phyloP scores from a whole-genome alignment of 352 stramenopile genomes.

The Phytophthora litchii region DNA sequence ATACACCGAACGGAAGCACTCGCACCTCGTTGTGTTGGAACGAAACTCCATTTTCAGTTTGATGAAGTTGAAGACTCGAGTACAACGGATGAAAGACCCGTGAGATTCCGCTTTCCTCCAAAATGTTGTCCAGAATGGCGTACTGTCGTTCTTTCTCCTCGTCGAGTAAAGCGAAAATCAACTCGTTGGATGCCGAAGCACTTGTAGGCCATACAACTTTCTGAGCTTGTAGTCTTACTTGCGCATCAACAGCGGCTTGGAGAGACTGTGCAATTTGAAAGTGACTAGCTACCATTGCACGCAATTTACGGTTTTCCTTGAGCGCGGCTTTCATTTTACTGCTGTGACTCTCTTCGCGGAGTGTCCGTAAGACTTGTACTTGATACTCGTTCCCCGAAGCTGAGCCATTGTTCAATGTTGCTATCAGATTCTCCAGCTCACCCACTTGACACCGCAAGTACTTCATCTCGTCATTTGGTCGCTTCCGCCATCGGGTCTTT shows the following conservation, averaged over 20 bases:
- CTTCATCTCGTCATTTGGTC: conserved; percentile 37
- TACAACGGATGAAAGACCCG: too few relatives aligned
- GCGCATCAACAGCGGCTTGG: conserved; percentile 19
- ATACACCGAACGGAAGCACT: too few relatives aligned
- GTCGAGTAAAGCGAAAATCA: neutral
- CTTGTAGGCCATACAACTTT: conserved; percentile 6
- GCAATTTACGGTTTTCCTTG: conserved; percentile 23
- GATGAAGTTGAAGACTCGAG: too few relatives aligned
- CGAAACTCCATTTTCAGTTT: too few relatives aligned
- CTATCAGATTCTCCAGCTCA: conserved; percentile 27
- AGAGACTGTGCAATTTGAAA: conserved; percentile 12
- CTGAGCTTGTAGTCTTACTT: conserved; percentile 6
- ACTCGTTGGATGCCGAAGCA: conserved; percentile 4
- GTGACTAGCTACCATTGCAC: conserved; percentile 4
- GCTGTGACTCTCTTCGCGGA: neutral
- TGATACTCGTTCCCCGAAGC: neutral
- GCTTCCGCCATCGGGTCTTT: conserved; percentile 25
- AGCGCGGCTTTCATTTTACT: conserved; percentile 2
- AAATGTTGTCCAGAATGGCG: too few relatives aligned
- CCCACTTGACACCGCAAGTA: conserved; percentile 26
- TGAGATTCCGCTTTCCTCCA: too few relatives aligned
- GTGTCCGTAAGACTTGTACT: neutral
- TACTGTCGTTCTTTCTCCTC: too few relatives aligned
- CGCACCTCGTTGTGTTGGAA: too few relatives aligned
- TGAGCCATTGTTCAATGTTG: conserved; percentile 4